phyloP scores from a whole-genome alignment of 345 rosid species.

The Citrus medica region DNA sequence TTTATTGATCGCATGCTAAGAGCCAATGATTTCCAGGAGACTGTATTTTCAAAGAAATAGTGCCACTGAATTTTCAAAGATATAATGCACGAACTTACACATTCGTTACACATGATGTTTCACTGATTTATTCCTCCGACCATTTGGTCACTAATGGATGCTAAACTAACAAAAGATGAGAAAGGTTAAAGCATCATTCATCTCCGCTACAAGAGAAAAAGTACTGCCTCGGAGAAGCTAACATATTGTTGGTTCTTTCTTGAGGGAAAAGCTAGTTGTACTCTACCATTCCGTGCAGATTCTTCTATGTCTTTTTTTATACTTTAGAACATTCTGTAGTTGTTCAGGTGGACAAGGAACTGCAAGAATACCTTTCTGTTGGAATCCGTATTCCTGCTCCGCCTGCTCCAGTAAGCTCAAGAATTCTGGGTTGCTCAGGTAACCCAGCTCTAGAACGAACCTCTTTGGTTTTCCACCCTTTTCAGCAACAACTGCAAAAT shows the following conservation, averaged over 20 bases:
- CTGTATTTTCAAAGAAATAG: not conserved
- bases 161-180: not conserved
- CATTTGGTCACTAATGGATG: not conserved
- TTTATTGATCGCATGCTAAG: too few relatives aligned
- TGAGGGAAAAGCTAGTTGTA: not conserved
- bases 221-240: not conserved
- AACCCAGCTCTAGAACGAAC: slow-evolving; percentile 47
- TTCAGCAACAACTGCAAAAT: slow-evolving; percentile 42
- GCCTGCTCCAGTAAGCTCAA: slow-evolving; percentile 44
- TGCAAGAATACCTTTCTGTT: slow-evolving; percentile 38
- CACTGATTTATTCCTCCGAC: not conserved
- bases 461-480: slow-evolving; percentile 44
- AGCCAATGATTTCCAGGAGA: not conserved
- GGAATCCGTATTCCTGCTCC: slow-evolving; percentile 52
- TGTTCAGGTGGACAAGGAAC: slow-evolving; percentile 63
- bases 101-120: not conserved
- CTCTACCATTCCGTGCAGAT: not conserved
- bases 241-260: too few relatives aligned
- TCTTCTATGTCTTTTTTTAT: not conserved
- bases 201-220: not conserved
- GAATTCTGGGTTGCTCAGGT: slow-evolving; percentile 44
- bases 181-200: not conserved
- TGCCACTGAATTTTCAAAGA: not conserved
- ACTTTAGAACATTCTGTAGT: slow-evolving; percentile 34
- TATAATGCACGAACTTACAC: not conserved